Conservation (phyloP, 345 rosid species). For the Gossypium ekmanianum region DNA sequence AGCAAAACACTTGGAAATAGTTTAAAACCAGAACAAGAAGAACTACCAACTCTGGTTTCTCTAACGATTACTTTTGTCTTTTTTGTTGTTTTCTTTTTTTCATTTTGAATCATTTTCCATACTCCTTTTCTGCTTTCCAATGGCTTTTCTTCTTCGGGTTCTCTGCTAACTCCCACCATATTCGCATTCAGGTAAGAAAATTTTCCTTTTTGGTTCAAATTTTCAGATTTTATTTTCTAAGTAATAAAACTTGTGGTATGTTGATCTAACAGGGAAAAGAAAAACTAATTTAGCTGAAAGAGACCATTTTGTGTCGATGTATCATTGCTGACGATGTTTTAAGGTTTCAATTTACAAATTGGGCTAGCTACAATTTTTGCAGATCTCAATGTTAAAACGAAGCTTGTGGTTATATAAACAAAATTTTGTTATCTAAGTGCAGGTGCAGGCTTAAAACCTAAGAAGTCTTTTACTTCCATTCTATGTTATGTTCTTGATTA, state of each 20-base stretch:
- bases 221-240: neutral
- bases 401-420: neutral
- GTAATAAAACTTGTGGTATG: neutral
- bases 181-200: neutral
- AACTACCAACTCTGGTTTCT: conserved; percentile 19
- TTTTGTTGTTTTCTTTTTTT: conserved; percentile 4
- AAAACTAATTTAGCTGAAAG: neutral
- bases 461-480: neutral
- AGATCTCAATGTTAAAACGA: neutral
- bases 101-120: neutral
- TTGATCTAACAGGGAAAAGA: neutral
- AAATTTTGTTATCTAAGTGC: neutral
- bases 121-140: conserved; percentile 15
- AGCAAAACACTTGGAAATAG: conserved; percentile 4
- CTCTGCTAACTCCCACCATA: conserved; percentile 23
- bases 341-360: neutral
- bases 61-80: conserved; percentile 9
- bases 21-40: conserved; percentile 19
- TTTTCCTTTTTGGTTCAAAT: conserved; percentile 8
- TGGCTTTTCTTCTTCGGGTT: conserved; percentile 25
- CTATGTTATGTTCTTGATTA: neutral
- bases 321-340: neutral
- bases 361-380: neutral
- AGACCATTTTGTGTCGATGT: conserved; percentile 13
- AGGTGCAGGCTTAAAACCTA: neutral